Evolutionary conservation across 495 filamentous ascomycete species (phyloP).

Genomic region (Wilcoxina mikolae): DNA sequence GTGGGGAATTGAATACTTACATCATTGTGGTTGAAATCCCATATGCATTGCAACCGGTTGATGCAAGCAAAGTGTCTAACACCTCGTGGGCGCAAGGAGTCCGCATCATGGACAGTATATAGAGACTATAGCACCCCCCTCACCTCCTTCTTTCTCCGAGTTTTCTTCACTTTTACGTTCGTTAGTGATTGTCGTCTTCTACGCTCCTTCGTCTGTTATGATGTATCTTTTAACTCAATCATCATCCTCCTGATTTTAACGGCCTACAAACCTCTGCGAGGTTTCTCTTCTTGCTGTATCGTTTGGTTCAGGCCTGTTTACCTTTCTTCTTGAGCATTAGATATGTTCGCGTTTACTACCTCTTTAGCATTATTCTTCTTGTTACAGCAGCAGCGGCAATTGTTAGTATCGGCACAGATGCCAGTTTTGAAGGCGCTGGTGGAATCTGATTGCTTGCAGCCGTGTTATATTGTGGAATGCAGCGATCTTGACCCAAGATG

Average conservation of each 20-base stretch:
- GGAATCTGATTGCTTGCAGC: not conserved
- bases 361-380: not conserved
- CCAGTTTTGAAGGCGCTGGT: slow-evolving; percentile 1
- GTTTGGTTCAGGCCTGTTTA: not conserved
- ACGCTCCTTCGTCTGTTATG: not conserved
- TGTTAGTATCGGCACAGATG: not conserved
- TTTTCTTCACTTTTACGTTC: not conserved
- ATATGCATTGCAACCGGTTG: no score
- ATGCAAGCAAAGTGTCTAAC: no score
- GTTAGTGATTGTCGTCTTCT: not conserved
- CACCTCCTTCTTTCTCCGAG: slow-evolving; percentile 3
- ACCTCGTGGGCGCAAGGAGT: no score
- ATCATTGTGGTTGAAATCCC: no score
- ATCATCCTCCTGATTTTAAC: not conserved
- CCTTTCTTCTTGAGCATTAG: not conserved
- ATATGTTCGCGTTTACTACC: not conserved
- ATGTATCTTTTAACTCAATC: not conserved
- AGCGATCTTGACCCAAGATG: not conserved
- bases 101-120: no score
- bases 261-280: not conserved
- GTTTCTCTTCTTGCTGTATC: not conserved
- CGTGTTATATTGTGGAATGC: not conserved
- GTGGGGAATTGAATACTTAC: no score
- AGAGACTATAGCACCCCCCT: no score
- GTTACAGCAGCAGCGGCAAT: not conserved